A percentile compares a stretch with the other conserved stretches of the same genome.
phyloP scores from a whole-genome alignment of 345 rosid species.

The Populus simonii region DNA sequence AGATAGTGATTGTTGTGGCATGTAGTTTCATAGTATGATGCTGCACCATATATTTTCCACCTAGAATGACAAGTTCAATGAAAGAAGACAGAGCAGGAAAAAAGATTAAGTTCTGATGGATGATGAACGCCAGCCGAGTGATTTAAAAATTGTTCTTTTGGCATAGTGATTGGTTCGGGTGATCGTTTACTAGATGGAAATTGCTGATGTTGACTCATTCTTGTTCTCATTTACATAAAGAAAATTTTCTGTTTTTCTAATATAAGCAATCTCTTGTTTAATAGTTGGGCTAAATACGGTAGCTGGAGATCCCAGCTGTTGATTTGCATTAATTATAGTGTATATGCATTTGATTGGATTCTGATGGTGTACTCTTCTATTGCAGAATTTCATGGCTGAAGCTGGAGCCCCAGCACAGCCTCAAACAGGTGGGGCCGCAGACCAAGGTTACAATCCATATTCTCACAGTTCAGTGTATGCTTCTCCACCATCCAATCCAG shows the following conservation, averaged over 20 bases:
- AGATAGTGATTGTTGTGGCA: neutral
- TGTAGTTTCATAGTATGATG: neutral
- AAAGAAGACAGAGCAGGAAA: neutral
- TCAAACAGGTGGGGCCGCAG: constrained; percentile 52
- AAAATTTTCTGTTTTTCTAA: neutral
- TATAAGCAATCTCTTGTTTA: neutral
- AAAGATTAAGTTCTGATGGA: neutral
- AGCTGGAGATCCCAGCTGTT: neutral
- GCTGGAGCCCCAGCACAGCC: constrained; percentile 64
- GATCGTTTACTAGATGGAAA: neutral
- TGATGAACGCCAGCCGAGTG: neutral
- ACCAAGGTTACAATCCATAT: constrained; percentile 88
- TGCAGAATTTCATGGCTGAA: constrained; percentile 98
- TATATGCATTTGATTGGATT: neutral
- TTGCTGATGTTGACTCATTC: neutral
- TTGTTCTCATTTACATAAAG: neutral
- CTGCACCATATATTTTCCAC: neutral
- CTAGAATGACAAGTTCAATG: neutral
- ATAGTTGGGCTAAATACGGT: neutral
- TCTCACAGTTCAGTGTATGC: constrained; percentile 75
- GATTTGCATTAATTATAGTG: neutral
- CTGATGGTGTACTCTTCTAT: neutral
- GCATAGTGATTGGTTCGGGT: neutral
- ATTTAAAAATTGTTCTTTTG: neutral
- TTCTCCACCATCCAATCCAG: constrained; percentile 72